Conservation (phyloP, 768 basidiomycete genomes). For the Rossbeevera mucosa region DNA sequence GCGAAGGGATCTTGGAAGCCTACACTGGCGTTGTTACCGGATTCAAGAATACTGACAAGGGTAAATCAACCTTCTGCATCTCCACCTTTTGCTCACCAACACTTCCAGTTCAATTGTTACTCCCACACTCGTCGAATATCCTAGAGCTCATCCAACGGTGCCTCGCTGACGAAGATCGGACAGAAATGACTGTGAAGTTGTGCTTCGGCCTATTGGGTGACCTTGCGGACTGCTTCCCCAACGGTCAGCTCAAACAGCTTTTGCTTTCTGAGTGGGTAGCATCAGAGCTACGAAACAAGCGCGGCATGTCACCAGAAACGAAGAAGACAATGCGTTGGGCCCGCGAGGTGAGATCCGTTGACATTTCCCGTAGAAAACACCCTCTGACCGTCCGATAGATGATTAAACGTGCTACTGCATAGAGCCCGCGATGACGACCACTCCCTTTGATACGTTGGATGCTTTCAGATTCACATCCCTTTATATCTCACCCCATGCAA, state of each 20-base stretch:
- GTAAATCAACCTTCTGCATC: slow-evolving; percentile 32
- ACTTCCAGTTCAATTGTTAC: slow-evolving; percentile 33
- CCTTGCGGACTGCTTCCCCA: slow-evolving; percentile 81
- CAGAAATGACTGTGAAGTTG: slow-evolving; percentile 70
- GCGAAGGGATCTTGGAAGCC: slow-evolving; percentile 95
- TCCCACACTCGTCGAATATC: slow-evolving; percentile 68
- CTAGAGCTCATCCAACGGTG: slow-evolving; percentile 79
- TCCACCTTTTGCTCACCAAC: neutral
- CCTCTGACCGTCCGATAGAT: slow-evolving; percentile 41
- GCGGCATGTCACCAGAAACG: slow-evolving; percentile 68
- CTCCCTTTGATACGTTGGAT: slow-evolving; percentile 20
- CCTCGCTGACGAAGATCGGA: slow-evolving; percentile 75
- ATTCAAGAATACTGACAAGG: slow-evolving; percentile 77
- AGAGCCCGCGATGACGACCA: slow-evolving; percentile 31
- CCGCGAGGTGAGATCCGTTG: slow-evolving; percentile 60
- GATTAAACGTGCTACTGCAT: slow-evolving; percentile 77
- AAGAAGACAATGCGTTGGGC: slow-evolving; percentile 94
- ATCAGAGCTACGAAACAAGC: slow-evolving; percentile 65
- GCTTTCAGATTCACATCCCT: slow-evolving; percentile 30
- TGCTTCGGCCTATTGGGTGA: slow-evolving; percentile 89
- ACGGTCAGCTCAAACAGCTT: slow-evolving; percentile 74
- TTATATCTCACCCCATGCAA: slow-evolving; percentile 39
- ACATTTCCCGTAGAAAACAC: neutral
- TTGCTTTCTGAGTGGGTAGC: slow-evolving; percentile 80
- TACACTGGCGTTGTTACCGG: slow-evolving; percentile 94